Percentiles rank a stretch among this genome's conserved stretches.
phyloP scores from a whole-genome alignment of 83 land plant genomes.

The Thuja plicata region DNA sequence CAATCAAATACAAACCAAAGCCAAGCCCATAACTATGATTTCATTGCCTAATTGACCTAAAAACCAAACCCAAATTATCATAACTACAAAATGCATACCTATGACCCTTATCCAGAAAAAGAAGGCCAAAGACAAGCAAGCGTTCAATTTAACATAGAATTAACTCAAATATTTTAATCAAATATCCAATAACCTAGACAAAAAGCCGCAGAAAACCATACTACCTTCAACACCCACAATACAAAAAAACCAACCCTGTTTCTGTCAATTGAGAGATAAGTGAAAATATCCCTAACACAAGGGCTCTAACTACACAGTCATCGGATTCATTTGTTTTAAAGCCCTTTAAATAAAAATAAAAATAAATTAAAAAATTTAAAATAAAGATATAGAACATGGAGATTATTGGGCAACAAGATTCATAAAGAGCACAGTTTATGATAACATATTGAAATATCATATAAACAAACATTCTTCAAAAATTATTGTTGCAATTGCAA shows the following conservation, averaged over 20 bases:
- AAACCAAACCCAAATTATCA: not conserved
- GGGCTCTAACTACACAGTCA: not conserved
- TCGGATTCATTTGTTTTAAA: not conserved
- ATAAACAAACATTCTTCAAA: no score
- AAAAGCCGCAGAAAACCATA: not conserved
- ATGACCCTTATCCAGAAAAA: not conserved
- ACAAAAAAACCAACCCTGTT: not conserved
- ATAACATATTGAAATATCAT: no score
- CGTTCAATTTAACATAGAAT: not conserved
- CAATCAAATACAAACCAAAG: not conserved
- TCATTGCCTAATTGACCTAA: not conserved
- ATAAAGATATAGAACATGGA: not conserved
- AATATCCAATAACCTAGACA: not conserved
- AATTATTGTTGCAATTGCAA: no score
- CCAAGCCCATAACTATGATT: not conserved
- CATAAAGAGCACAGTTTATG: no score
- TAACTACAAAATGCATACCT: not conserved
- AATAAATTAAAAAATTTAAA: no score
- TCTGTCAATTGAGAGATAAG: not conserved
- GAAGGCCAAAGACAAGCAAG: not conserved
- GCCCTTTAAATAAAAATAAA: not conserved
- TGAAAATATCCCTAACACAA: not conserved
- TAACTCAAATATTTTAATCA: not conserved
- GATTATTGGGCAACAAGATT: no score
- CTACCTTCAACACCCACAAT: not conserved